Evolutionary conservation across 192 early-diverging fungal genomes (phyloP).

Genomic region (Coemansia sp.): DNA sequence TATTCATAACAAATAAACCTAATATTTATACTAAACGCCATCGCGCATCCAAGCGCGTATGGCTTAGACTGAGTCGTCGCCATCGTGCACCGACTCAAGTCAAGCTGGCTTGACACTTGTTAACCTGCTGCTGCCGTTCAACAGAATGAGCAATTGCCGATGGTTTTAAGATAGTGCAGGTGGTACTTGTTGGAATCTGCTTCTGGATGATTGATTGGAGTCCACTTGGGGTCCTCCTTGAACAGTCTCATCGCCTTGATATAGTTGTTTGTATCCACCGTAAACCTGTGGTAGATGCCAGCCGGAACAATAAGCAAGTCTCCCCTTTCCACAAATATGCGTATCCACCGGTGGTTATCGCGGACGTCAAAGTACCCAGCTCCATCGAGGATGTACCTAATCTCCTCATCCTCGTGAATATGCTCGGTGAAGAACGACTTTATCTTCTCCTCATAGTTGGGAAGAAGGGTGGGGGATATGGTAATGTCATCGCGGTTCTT

Average conservation of each 20-base stretch:
- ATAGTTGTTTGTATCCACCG: conserved; percentile 81
- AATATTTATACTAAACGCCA: too few species aligned
- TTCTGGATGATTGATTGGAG: conserved; percentile 69
- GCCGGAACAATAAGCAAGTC: conserved; percentile 92
- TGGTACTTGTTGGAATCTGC: conserved; percentile 63
- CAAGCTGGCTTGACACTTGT: too few species aligned
- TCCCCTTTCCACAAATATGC: conserved; percentile 68
- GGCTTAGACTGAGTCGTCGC: too few species aligned
- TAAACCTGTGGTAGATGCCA: conserved; percentile 97
- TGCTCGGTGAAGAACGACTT: conserved; percentile 94
- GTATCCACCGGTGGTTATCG: conserved; percentile 76
- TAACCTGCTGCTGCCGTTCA: neutral
- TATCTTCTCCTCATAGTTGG: conserved; percentile 89
- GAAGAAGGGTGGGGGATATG: conserved; percentile 76
- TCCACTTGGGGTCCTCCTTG: conserved; percentile 83
- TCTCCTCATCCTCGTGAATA: conserved; percentile 97
- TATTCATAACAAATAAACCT: too few species aligned
- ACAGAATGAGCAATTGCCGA: neutral
- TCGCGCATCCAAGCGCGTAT: too few species aligned
- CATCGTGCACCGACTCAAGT: too few species aligned
- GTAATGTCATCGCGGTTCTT: conserved; percentile 91
- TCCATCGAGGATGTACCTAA: conserved; percentile 87
- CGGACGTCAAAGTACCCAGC: conserved; percentile 91
- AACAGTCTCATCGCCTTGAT: conserved; percentile 84
- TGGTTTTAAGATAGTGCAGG: conserved; percentile 48